Evolutionary conservation across 75 land plant species (phyloP).

Genomic region (Selaginella moellendorffii): DNA sequence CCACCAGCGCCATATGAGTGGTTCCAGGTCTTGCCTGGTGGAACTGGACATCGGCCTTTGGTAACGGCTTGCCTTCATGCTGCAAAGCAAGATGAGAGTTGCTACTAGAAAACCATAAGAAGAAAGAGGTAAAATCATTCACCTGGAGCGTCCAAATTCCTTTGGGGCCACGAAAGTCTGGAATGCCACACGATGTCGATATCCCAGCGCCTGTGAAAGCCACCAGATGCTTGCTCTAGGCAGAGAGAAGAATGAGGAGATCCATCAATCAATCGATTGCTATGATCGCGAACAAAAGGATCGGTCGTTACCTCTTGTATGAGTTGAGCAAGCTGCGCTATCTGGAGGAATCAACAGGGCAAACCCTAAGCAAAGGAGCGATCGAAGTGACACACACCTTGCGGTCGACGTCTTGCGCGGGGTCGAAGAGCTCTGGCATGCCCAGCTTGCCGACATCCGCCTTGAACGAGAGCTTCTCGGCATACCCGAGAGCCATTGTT

Average conservation of each 20-base stretch:
- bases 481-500: conserved; percentile 89
- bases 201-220: conserved; percentile 98
- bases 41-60: conserved; percentile 84
- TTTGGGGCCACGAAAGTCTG: conserved; percentile 97
- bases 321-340: not conserved
- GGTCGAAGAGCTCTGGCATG: conserved; percentile 82
- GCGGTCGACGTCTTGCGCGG: conserved; percentile 33
- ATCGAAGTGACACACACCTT: conserved; percentile 31
- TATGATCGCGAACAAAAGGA: not conserved
- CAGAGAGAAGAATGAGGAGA: not conserved
- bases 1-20: conserved; percentile 94
- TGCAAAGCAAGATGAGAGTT: too few relatives aligned
- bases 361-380: not conserved
- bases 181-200: conserved; percentile 96
- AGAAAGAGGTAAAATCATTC: too few relatives aligned
- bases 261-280: not conserved
- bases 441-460: conserved; percentile 95
- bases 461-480: conserved; percentile 81
- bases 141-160: conserved; percentile 99
- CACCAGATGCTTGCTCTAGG: conserved; percentile 41
- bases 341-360: not conserved
- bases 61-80: conserved; percentile 78
- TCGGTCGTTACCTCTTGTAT: not conserved
- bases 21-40: conserved; percentile 82
- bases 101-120: too few relatives aligned